phyloP scores from a whole-genome alignment of 2,329 filamentous ascomycete genomes.

The Trichoderma oligosporum region DNA sequence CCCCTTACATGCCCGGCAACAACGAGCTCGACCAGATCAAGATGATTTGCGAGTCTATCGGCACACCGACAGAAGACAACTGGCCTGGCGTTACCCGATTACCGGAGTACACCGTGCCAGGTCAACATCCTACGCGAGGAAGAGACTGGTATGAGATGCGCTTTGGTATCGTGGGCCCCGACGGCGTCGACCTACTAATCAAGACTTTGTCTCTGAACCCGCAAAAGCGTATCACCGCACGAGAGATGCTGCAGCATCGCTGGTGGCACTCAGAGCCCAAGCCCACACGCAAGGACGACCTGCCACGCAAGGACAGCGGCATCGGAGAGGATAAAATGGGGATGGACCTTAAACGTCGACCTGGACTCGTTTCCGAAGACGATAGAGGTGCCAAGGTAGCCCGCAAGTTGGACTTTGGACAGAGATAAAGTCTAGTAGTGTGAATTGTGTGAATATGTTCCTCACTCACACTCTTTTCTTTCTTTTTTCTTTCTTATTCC shows the following conservation, averaged over 20 bases:
- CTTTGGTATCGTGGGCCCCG: conserved; percentile 75
- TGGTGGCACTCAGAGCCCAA: conserved; percentile 85
- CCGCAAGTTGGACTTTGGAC: conserved; percentile 74
- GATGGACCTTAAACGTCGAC: conserved; percentile 72
- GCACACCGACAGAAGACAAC: conserved; percentile 87
- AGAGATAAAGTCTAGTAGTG: conserved; percentile 30
- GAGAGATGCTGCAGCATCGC: conserved; percentile 71
- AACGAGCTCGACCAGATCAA: conserved; percentile 83
- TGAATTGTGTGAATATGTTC: not conserved
- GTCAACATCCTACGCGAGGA: conserved; percentile 58
- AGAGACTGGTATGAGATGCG: conserved; percentile 69
- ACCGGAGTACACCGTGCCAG: conserved; percentile 72
- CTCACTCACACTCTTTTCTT: not conserved
- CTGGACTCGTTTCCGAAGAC: conserved; percentile 61
- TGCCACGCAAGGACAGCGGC: conserved; percentile 64
- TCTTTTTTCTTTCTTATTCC: not conserved
- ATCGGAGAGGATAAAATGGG: conserved; percentile 72
- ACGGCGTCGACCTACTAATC: conserved; percentile 85
- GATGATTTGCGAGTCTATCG: conserved; percentile 79
- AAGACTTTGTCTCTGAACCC: conserved; percentile 82
- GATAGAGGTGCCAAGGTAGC: conserved; percentile 71
- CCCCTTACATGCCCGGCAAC: conserved; percentile 78
- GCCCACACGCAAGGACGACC: conserved; percentile 74
- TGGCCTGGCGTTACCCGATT: conserved; percentile 89
- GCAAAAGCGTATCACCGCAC: conserved; percentile 73